A percentile compares a stretch with the other conserved stretches of the same genome.
Conservation (phyloP, 495 filamentous ascomycete species). For the Penicillium alfredii region DNA sequence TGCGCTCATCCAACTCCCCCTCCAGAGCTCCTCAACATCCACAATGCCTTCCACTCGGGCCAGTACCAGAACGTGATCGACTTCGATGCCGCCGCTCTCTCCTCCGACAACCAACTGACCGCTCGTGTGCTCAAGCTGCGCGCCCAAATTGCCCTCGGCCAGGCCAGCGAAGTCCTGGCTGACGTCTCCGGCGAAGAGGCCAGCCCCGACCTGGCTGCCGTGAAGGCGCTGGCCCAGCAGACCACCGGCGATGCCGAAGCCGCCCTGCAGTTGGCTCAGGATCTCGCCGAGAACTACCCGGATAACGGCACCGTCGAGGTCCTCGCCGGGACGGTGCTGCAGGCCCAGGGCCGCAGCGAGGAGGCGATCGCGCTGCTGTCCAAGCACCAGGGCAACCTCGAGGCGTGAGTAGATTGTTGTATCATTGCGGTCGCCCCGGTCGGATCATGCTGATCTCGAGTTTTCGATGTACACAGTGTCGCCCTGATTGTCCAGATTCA, state of each 20-base stretch:
- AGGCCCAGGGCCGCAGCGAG: slow-evolving; percentile 69
- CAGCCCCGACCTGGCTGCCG: slow-evolving; percentile 67
- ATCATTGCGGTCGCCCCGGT: no score
- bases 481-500: slow-evolving; percentile 84
- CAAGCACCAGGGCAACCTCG: slow-evolving; percentile 74
- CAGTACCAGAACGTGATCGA: slow-evolving; percentile 79
- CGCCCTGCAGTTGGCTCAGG: slow-evolving; percentile 58
- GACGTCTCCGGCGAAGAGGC: slow-evolving; percentile 59
- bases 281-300: slow-evolving; percentile 54
- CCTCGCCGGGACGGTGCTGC: slow-evolving; percentile 69
- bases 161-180: slow-evolving; percentile 63
- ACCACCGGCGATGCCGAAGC: slow-evolving; percentile 50
- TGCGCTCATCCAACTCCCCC: slow-evolving; percentile 8
- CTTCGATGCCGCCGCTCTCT: slow-evolving; percentile 70
- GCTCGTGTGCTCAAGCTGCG: slow-evolving; percentile 77
- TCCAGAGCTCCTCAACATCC: slow-evolving; percentile 89
- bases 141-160: slow-evolving; percentile 72
- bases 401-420: slow-evolving; percentile 86
- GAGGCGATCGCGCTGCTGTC: slow-evolving; percentile 73
- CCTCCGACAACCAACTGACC: slow-evolving; percentile 66
- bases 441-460: slow-evolving; percentile 4
- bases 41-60: slow-evolving; percentile 91
- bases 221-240: slow-evolving; percentile 70
- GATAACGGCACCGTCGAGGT: slow-evolving; percentile 82
- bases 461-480: slow-evolving; percentile 36